Conservation (phyloP, 495 filamentous ascomycete genomes). For the Aspergillus nidulans region DNA sequence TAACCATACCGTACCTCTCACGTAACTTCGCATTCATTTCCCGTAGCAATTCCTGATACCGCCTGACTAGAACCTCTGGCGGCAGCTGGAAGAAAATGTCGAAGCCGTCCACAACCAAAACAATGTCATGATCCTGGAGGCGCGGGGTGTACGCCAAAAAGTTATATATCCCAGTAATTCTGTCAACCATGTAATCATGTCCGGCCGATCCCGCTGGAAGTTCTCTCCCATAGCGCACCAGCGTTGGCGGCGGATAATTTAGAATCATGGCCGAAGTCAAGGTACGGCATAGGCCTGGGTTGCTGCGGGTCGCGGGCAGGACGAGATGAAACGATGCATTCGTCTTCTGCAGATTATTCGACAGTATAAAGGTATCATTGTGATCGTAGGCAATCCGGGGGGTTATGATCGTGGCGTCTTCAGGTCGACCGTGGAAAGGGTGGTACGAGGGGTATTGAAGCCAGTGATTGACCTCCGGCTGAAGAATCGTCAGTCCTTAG, state of each 20-base stretch:
- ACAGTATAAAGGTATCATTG: constrained; percentile 25
- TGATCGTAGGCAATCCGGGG: constrained; percentile 15
- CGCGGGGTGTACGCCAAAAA: constrained; percentile 48
- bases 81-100: constrained; percentile 62
- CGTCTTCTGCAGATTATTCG: constrained; percentile 37
- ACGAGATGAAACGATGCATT: constrained; percentile 59
- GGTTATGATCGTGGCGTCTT: constrained; percentile 33
- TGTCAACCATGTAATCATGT: constrained; percentile 36
- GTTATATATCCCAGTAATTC: constrained; percentile 47
- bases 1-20: constrained; percentile 44
- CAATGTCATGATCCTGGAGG: constrained; percentile 54
- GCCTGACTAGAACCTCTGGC: constrained; percentile 51
- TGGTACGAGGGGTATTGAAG: constrained; percentile 34
- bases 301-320: constrained; percentile 47
- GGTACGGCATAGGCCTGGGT: constrained; percentile 53
- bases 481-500: not conserved
- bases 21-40: constrained; percentile 46
- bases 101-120: constrained; percentile 54
- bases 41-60: constrained; percentile 48
- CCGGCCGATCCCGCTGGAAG: constrained; percentile 28
- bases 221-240: constrained; percentile 45
- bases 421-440: constrained; percentile 30
- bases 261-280: constrained; percentile 57
- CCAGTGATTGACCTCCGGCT: constrained; percentile 31
- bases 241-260: constrained; percentile 56